Evolutionary conservation across 441 rosid genomes (phyloP).

Genomic region (Pelargonium australe): DNA sequence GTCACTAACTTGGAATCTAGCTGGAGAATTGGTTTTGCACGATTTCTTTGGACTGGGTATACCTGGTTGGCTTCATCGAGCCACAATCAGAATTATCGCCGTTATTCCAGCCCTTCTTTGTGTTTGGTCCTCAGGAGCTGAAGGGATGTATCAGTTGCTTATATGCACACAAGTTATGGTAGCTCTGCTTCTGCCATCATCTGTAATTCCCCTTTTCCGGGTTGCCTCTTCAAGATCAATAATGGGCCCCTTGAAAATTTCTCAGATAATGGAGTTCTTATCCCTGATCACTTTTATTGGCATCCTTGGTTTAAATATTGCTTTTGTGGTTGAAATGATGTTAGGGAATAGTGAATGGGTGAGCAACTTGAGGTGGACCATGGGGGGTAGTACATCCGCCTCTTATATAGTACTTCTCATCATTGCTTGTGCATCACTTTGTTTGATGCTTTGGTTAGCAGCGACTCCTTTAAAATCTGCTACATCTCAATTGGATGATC

Average conservation of each 20-base stretch:
- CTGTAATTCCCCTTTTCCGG: slow-evolving; percentile 87
- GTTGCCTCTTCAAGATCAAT: slow-evolving; percentile 78
- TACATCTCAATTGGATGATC: slow-evolving; percentile 45
- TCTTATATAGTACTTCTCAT: slow-evolving; percentile 54
- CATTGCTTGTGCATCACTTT: slow-evolving; percentile 63
- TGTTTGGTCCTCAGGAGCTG: slow-evolving; percentile 86
- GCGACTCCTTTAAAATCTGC: slow-evolving; percentile 87
- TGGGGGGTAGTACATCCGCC: slow-evolving; percentile 44
- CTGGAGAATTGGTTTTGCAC: slow-evolving; percentile 67
- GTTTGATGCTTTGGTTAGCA: slow-evolving; percentile 84
- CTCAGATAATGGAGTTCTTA: slow-evolving; percentile 67
- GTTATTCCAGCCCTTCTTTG: slow-evolving; percentile 78
- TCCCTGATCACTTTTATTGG: slow-evolving; percentile 58
- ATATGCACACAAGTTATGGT: slow-evolving; percentile 71
- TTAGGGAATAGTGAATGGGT: slow-evolving; percentile 95
- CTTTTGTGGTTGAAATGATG: slow-evolving; percentile 79
- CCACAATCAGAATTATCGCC: slow-evolving; percentile 70
- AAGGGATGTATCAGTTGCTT: slow-evolving; percentile 85
- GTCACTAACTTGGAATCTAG: slow-evolving; percentile 68
- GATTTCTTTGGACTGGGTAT: slow-evolving; percentile 68
- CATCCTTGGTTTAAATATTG: slow-evolving; percentile 63
- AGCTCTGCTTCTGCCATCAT: slow-evolving; percentile 83
- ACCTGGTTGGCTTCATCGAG: slow-evolving; percentile 89
- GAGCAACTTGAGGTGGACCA: slow-evolving; percentile 69
- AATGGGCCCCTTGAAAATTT: slow-evolving; percentile 79